Evolutionary conservation across 352 stramenopile genomes (phyloP).

Genomic region (Hyaloperonospora arabidopsidis): DNA sequence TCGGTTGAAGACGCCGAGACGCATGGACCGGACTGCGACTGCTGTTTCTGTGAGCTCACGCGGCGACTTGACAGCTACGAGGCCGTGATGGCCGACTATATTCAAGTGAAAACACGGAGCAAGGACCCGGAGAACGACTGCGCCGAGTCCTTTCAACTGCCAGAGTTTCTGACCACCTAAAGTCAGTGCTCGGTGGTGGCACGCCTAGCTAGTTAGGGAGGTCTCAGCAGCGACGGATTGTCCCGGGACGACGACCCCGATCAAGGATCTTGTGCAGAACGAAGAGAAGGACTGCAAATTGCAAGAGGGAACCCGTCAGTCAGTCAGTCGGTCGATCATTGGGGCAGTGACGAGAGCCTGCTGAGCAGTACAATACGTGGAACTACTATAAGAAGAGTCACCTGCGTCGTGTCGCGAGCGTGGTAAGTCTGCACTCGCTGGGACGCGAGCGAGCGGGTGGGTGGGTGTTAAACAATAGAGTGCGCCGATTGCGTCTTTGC

Average conservation of each 20-base stretch:
- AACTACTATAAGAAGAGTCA: slow-evolving; percentile 28
- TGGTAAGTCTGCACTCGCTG: slow-evolving; percentile 19
- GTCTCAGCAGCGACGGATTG: slow-evolving; percentile 27
- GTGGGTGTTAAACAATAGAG: slow-evolving; percentile 35
- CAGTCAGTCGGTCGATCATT: no score
- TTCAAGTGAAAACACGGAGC: slow-evolving; percentile 44
- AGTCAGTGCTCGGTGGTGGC: slow-evolving; percentile 2
- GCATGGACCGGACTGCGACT: slow-evolving; percentile 34
- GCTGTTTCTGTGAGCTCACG: slow-evolving; percentile 51
- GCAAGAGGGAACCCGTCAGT: no score
- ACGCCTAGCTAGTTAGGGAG: slow-evolving; percentile 35
- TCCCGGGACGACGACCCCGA: slow-evolving; percentile 1
- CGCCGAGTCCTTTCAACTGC: slow-evolving; percentile 40
- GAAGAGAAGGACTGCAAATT: slow-evolving; percentile 36
- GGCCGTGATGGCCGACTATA: slow-evolving; percentile 50
- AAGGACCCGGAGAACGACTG: slow-evolving; percentile 43
- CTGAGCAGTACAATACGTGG: slow-evolving; percentile 41
- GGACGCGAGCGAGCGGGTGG: slow-evolving; percentile 14
- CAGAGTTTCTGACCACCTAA: slow-evolving; percentile 47
- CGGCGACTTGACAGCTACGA: slow-evolving; percentile 46
- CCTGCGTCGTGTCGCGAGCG: slow-evolving; percentile 24
- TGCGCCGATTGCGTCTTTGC: slow-evolving; percentile 28
- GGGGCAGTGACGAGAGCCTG: slow-evolving; percentile 16
- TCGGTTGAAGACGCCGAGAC: slow-evolving; percentile 32
- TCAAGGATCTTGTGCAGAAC: slow-evolving; percentile 30